Evolutionary conservation across 1,284 basidiomycete species (phyloP).

Genomic region (Apiotrichum montevideense): DNA sequence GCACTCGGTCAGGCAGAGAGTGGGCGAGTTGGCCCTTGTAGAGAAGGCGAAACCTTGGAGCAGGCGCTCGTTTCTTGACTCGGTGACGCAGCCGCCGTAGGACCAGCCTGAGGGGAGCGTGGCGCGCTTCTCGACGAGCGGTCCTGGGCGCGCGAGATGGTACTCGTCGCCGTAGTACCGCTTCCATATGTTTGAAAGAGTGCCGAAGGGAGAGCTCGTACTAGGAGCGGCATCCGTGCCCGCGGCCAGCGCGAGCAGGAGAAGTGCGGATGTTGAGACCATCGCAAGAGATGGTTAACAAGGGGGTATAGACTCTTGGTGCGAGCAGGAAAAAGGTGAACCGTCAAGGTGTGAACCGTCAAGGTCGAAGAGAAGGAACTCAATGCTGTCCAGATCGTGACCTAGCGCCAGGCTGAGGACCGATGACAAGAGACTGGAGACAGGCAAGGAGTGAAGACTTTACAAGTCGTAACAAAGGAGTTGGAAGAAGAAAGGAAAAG

Average conservation of each 20-base stretch:
- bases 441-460: constrained; percentile 2
- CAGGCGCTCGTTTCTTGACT: constrained; percentile 33
- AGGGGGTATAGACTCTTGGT: neutral
- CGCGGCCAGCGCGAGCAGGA: constrained; percentile 24
- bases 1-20: constrained; percentile 38
- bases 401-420: constrained; percentile 21
- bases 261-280: constrained; percentile 34
- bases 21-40: constrained; percentile 26
- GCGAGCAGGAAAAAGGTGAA: neutral
- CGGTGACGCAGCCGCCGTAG: constrained; percentile 40
- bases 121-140: constrained; percentile 31
- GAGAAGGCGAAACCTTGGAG: constrained; percentile 35
- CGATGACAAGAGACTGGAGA: neutral
- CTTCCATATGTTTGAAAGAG: neutral
- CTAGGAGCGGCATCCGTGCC: constrained; percentile 15
- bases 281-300: constrained; percentile 11
- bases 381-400: neutral
- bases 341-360: constrained; percentile 20
- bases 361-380: constrained; percentile 25
- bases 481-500: no score
- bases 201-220: neutral
- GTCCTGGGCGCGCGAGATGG: constrained; percentile 32
- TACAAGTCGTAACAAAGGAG: no score
- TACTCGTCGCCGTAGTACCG: constrained; percentile 31
- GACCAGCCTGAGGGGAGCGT: constrained; percentile 40